These are phyloP conservation scores for Hordeum marinum DNA, from an alignment of 176 grass and related monocot genomes.

Conservation along the genomic window DNA sequence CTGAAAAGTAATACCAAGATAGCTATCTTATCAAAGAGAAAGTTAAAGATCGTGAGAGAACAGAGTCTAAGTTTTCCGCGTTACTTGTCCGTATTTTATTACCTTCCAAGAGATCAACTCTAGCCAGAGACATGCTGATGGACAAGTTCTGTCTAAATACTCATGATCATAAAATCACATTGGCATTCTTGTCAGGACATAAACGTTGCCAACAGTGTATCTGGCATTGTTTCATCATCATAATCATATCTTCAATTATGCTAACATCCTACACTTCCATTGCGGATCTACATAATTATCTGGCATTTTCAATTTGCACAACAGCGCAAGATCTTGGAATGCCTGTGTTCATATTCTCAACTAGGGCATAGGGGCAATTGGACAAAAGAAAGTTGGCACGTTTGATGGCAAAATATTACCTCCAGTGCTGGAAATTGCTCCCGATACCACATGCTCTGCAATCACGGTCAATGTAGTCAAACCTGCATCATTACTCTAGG, in stretches of 20 bases:
- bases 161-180: neutral
- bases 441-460: conserved; percentile 92
- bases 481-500: conserved; percentile 53
- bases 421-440: conserved; percentile 84
- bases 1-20: neutral
- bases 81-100: neutral
- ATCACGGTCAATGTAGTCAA: conserved; percentile 94
- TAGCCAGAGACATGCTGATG: neutral
- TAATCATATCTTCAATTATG: neutral
- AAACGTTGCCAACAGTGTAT: neutral
- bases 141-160: neutral
- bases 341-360: neutral
- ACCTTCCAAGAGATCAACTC: neutral
- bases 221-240: neutral
- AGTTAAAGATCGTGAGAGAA: neutral
- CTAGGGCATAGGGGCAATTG: neutral
- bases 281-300: neutral
- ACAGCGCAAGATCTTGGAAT: neutral
- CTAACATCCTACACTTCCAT: neutral
- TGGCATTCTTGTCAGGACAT: neutral
- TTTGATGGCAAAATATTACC: conserved; percentile 40
- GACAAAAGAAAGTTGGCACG: neutral
- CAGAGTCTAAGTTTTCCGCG: neutral
- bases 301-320: neutral
- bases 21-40: neutral